A percentile compares a stretch with the other conserved stretches of the same genome.
Conservation (phyloP, 768 basidiomycete species). For the Asterophora lycoperdoides region DNA sequence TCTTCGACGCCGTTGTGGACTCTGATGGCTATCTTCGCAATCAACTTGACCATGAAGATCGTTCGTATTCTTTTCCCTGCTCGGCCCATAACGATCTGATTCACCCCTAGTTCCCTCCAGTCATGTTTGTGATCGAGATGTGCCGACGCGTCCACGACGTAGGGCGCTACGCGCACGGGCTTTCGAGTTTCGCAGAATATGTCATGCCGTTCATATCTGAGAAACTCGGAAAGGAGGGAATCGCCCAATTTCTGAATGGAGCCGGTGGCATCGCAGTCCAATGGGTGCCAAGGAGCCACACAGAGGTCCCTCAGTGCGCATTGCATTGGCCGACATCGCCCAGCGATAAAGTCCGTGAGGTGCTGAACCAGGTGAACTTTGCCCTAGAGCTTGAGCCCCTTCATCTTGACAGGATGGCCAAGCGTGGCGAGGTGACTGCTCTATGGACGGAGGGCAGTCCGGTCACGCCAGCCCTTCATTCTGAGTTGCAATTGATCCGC, state of each 20-base stretch:
- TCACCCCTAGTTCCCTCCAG: background rate
- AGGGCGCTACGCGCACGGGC: conserved; percentile 16
- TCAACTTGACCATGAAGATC: background rate
- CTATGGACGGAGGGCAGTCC: conserved; percentile 14
- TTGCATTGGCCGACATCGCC: conserved; percentile 12
- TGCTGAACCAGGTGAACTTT: conserved; percentile 4
- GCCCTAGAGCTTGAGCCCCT: conserved; percentile 10
- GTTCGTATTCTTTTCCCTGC: background rate
- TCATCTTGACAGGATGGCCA: conserved; percentile 8
- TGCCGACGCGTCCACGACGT: conserved; percentile 12
- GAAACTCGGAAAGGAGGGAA: conserved; percentile 14
- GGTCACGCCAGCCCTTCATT: conserved; percentile 12
- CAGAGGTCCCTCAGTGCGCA: background rate
- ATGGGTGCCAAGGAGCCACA: conserved; percentile 6
- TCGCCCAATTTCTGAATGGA: conserved; percentile 12
- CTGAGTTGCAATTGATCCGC: conserved; percentile 14
- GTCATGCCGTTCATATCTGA: conserved; percentile 15
- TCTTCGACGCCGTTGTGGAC: conserved; percentile 11
- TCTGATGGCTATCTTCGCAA: background rate
- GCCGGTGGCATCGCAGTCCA: conserved; percentile 13
- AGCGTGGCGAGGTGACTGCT: conserved; percentile 2
- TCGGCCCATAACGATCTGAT: background rate
- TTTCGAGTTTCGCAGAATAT: conserved; percentile 10
- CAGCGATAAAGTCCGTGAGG: conserved; percentile 6
- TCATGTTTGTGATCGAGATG: conserved; percentile 17